Conservation (phyloP, 2,329 filamentous ascomycete genomes). For the Cadophora gregata region DNA sequence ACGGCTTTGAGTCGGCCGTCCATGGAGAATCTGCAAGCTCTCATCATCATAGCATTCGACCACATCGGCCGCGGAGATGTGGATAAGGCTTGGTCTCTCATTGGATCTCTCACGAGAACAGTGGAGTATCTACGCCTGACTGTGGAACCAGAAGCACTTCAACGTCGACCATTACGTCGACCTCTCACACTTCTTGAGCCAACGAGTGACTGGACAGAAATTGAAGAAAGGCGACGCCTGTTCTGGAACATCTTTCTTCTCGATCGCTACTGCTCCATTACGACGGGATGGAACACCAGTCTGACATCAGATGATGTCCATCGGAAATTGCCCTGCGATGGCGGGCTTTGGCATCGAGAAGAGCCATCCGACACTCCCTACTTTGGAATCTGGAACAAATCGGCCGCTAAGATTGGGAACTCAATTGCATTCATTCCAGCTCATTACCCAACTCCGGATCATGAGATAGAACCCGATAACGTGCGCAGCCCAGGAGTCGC, state of each 20-base stretch:
- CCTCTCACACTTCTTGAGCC: conserved; percentile 34
- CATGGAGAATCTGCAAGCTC: conserved; percentile 33
- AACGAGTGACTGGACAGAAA: conserved; percentile 39
- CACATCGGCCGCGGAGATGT: conserved; percentile 39
- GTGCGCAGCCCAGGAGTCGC: conserved; percentile 4
- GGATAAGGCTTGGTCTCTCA: conserved; percentile 42
- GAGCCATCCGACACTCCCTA: conserved; percentile 41
- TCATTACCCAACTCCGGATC: conserved; percentile 29
- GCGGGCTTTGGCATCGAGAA: conserved; percentile 39
- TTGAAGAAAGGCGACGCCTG: conserved; percentile 42
- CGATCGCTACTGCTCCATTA: conserved; percentile 42
- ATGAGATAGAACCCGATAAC: conserved; percentile 13
- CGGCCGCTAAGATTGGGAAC: conserved; percentile 43
- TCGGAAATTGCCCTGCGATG: conserved; percentile 42
- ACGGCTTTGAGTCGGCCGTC: conserved; percentile 25
- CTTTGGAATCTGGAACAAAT: conserved; percentile 45
- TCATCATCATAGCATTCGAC: conserved; percentile 38
- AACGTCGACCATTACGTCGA: conserved; percentile 28
- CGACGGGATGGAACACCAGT: conserved; percentile 43
- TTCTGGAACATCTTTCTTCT: conserved; percentile 47
- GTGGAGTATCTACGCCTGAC: conserved; percentile 41
- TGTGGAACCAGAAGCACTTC: conserved; percentile 28
- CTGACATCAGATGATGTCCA: conserved; percentile 43
- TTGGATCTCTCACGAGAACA: conserved; percentile 43
- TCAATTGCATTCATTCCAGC: conserved; percentile 39